Evolutionary conservation across 2,329 filamentous ascomycete genomes (phyloP).

Genomic region (Xylaria multiplex): DNA sequence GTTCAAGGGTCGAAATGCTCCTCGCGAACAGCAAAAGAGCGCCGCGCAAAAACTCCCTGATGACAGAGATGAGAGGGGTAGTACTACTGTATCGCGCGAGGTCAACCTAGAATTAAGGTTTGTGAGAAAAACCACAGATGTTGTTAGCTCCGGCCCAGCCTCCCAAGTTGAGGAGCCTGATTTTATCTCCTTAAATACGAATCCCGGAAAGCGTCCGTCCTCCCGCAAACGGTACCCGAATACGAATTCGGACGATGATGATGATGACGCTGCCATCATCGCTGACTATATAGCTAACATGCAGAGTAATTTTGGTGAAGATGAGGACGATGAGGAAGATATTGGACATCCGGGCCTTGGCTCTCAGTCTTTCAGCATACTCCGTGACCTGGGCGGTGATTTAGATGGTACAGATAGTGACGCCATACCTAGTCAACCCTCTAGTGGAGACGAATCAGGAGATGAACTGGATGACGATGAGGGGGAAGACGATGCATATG

Average conservation of each 20-base stretch:
- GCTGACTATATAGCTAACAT: conserved; percentile 79
- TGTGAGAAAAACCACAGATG: conserved; percentile 40
- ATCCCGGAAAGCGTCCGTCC: conserved; percentile 36
- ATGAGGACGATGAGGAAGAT: conserved; percentile 44
- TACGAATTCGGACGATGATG: conserved; percentile 23
- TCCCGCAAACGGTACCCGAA: conserved; percentile 15
- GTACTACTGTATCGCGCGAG: conserved; percentile 39
- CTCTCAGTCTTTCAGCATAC: conserved; percentile 44
- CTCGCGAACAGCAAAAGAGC: conserved; percentile 35
- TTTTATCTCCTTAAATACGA: conserved; percentile 39
- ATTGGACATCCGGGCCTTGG: conserved; percentile 38
- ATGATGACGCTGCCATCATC: conserved; percentile 68
- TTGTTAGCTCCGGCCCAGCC: neutral
- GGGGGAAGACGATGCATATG: conserved; percentile 50
- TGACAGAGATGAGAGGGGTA: conserved; percentile 11
- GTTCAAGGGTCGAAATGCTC: conserved; percentile 65
- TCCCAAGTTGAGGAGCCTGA: conserved; percentile 31
- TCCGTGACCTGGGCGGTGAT: conserved; percentile 58
- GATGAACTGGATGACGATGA: conserved; percentile 47
- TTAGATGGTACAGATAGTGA: conserved; percentile 58
- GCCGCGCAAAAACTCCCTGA: conserved; percentile 2
- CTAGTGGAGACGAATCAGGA: conserved; percentile 45
- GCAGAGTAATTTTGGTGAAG: conserved; percentile 50
- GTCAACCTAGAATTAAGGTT: conserved; percentile 50
- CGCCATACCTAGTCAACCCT: conserved; percentile 43